A percentile compares a stretch with the other conserved stretches of the same genome.
phyloP scores from a whole-genome alignment of 1,284 basidiomycete genomes.

The Leucoagaricus sp. region DNA sequence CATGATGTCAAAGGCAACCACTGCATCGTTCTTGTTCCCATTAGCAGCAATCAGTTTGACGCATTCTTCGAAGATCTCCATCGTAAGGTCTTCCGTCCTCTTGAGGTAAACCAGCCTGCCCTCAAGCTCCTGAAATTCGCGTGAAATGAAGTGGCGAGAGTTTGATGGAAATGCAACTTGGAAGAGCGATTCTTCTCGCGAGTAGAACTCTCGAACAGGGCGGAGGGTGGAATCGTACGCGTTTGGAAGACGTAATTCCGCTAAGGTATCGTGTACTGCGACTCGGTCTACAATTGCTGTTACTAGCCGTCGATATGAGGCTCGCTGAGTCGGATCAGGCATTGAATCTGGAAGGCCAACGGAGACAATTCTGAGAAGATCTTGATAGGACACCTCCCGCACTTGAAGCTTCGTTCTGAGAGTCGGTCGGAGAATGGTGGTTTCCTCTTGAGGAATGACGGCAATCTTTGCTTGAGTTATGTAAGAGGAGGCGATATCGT shows the following conservation, averaged over 20 bases:
- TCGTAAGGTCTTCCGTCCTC: neutral
- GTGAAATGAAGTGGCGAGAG: neutral
- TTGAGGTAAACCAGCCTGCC: neutral
- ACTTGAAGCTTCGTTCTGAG: constrained; percentile 1
- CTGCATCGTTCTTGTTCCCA: neutral
- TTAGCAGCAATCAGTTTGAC: neutral
- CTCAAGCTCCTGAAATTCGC: constrained; percentile 5
- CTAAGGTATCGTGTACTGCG: neutral
- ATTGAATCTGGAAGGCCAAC: neutral
- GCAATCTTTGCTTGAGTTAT: neutral
- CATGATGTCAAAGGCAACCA: neutral
- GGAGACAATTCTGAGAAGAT: neutral
- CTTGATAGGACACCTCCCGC: neutral
- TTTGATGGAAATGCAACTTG: neutral
- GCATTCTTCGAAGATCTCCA: constrained; percentile 8
- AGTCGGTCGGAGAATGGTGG: neutral
- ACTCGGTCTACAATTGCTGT: neutral
- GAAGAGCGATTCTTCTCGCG: neutral
- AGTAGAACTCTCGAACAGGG: neutral
- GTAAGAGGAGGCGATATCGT: neutral
- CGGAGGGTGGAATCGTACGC: neutral
- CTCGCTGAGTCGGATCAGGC: neutral
- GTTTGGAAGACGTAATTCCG: constrained; percentile 1
- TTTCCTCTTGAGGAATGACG: neutral
- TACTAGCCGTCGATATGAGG: neutral